These are phyloP conservation scores for Rhodamnia rubescens DNA, from an alignment of 345 rosid species.

Conservation along the genomic window DNA sequence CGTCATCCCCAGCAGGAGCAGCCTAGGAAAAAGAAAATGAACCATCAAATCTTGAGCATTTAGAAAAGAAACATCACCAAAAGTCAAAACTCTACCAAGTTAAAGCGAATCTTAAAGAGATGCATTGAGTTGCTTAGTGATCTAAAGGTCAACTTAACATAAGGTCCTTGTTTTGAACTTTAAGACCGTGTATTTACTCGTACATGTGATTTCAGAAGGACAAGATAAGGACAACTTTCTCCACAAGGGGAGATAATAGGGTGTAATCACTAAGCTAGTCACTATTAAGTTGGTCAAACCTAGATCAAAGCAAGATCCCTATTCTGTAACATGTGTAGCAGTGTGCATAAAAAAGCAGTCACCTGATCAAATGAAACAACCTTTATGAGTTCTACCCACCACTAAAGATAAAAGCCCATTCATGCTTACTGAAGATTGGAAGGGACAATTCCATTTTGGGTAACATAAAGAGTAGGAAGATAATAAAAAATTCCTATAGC, in stretches of 20 bases:
- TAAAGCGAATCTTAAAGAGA: not conserved
- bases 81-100: not conserved
- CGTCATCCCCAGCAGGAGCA: slow-evolving; percentile 60
- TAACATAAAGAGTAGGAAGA: not conserved
- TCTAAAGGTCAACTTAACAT: not conserved
- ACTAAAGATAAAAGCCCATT: not conserved
- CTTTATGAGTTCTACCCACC: not conserved
- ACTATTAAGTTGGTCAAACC: not conserved
- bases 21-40: slow-evolving; percentile 5
- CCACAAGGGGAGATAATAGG: not conserved
- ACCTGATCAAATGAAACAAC: not conserved
- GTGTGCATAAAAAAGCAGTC: not conserved
- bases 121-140: not conserved
- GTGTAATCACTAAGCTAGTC: not conserved
- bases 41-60: not conserved
- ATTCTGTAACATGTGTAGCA: not conserved
- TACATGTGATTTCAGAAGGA: not conserved
- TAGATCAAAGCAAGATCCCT: not conserved
- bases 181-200: not conserved
- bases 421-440: not conserved
- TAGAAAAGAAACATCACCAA: not conserved
- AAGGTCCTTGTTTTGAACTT: not conserved
- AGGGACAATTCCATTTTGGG: not conserved
- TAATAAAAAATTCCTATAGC: not conserved
- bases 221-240: not conserved